Conservation (phyloP, 176 grass and related monocot species). For the Otatea glauca region DNA sequence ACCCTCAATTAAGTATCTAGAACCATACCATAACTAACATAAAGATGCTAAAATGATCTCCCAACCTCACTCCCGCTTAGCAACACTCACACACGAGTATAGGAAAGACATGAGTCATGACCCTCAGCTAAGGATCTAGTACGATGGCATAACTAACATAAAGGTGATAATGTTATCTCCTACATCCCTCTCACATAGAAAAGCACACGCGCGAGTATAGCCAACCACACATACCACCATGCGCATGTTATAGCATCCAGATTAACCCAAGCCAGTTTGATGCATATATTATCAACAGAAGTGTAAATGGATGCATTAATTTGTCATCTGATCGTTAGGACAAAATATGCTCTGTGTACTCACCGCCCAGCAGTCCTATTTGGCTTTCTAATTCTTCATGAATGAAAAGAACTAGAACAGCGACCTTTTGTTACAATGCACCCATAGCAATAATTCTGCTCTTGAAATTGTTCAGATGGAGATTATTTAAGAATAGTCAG, state of each 20-base stretch:
- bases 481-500: background rate
- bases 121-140: background rate
- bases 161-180: background rate
- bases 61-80: background rate
- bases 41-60: slow-evolving; percentile 7
- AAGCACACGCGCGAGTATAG: background rate
- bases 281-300: slow-evolving; percentile 5
- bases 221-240: background rate
- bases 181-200: background rate
- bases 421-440: background rate
- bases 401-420: background rate
- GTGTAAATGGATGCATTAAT: background rate
- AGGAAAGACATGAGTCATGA: background rate
- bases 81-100: background rate
- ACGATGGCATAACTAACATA: background rate
- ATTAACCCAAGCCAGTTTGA: background rate
- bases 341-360: background rate
- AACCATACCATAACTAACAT: background rate
- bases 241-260: background rate
- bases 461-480: background rate
- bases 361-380: background rate
- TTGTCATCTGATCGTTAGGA: background rate
- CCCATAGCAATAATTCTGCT: background rate
- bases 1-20: background rate
- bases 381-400: background rate